Base-by-base conservation (phyloP, 345 rosid genomes). In the Laguncularia racemosa region DNA sequence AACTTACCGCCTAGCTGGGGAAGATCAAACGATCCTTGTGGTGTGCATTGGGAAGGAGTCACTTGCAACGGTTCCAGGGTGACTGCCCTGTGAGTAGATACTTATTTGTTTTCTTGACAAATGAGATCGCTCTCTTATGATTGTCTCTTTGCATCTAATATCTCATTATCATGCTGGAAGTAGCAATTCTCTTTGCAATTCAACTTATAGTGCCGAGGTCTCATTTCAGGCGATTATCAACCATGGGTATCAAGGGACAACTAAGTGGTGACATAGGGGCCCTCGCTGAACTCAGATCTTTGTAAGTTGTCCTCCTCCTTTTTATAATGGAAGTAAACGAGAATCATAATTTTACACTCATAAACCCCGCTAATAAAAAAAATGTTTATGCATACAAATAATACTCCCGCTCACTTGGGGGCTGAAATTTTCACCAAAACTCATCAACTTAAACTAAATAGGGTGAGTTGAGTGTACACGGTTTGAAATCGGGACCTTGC, bases 41-140 rank as follows among this genome's bases (percentile, higher is more conserved):
- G 84, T 63, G 58, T 67, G 60, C 84, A 82, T 51, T 93, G 97
- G 99, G 97, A 89, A 67, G 99, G 97, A 57, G 76, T 93, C 70
- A 67, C 85, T 13, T 93, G 99, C 67, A n/a, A 0, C 61, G 69
- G 50, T 58, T 80, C 96, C 2, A 79, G 97, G 70, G 83, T 93
- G 55, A 87, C 85, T 20, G 82, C 83, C 57, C 44, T 93, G 97
- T 93, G 52, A 86, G 95, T 71, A n/a, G 33, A 49, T 3, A 13
- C 46, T 16, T 47, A 3, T 14, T 47, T 14, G 6, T 14, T 16
- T 16, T 14, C 50, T 33, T 3, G 3, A 12, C 18, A 47, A 4
- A 14, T 14, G 50, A 14, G 14, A 1, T 2, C 12, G 3, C 6
- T 2, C 14, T 14, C 16, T 47, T 47, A 33, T 33, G 40, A 6